These are phyloP conservation scores for Lichtheimia ramosa DNA, from an alignment of 371 early-diverging fungal genomes.

Conservation along the genomic window DNA sequence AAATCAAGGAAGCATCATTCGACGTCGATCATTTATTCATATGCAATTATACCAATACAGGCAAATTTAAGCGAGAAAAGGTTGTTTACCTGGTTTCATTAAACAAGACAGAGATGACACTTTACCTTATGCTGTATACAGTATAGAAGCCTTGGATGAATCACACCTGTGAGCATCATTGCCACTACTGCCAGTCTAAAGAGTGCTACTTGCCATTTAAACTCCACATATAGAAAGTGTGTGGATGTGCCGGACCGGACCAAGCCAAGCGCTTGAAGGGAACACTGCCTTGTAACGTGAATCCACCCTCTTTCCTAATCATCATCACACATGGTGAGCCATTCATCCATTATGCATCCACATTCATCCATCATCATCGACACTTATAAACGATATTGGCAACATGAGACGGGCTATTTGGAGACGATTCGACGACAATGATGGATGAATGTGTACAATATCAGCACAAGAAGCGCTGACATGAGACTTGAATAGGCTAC, in stretches of 20 bases:
- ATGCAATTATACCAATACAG: no score
- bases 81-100: no score
- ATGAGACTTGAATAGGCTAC: constrained; percentile 48
- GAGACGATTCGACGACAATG: background rate
- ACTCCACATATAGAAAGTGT: background rate
- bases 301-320: background rate
- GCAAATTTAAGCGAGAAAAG: no score
- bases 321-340: background rate
- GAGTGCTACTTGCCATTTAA: no score
- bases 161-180: no score
- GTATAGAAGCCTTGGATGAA: no score
- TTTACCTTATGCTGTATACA: no score
- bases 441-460: background rate
- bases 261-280: background rate
- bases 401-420: background rate
- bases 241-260: background rate
- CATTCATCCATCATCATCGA: constrained; percentile 4
- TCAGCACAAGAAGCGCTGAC: background rate
- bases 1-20: no score
- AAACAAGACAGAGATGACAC: no score
- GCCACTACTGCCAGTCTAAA: no score
- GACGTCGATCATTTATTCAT: no score
- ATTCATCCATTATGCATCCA: constrained; percentile 4
- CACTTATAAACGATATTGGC: background rate
- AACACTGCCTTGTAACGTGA: background rate